Evolutionary conservation across 23 red algal genomes (phyloP).

Genomic region (Porphyridium purpureum): DNA sequence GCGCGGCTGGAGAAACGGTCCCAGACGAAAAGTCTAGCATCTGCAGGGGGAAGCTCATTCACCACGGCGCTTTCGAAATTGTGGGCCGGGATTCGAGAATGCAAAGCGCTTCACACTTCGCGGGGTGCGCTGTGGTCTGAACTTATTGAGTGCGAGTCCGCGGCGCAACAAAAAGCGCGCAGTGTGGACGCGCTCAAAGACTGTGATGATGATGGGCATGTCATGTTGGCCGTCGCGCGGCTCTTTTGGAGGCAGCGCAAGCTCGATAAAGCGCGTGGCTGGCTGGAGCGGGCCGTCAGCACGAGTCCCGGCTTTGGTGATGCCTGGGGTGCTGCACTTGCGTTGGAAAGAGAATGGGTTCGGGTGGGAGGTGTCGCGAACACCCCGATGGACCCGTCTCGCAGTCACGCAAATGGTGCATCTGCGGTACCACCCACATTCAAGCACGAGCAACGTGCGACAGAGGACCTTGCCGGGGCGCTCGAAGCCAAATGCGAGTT

Average conservation of each 20-base stretch:
- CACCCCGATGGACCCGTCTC: no score
- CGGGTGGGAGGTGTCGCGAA: no score
- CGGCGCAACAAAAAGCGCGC: slow-evolving; percentile 3
- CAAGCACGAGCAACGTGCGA: no score
- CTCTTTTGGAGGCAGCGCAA: slow-evolving; percentile 32
- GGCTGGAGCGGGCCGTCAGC: slow-evolving; percentile 12
- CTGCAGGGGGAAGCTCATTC: neutral
- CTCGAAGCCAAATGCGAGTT: no score
- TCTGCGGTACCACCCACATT: no score
- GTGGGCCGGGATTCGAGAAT: no score
- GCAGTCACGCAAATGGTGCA: no score
- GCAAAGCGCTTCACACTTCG: no score
- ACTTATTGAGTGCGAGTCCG: slow-evolving; percentile 15
- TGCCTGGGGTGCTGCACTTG: no score
- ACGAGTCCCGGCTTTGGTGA: slow-evolving; percentile 19
- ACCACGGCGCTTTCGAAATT: no score
- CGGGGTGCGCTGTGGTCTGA: slow-evolving; percentile 42
- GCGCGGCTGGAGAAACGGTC: neutral
- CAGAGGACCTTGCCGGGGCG: no score
- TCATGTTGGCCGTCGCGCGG: slow-evolving; percentile 26
- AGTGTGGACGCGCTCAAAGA: slow-evolving; percentile 33
- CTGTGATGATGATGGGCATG: slow-evolving; percentile 14
- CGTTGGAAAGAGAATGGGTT: no score
- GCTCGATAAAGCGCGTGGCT: slow-evolving; percentile 12
- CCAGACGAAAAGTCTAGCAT: neutral